Conservation (phyloP, 352 stramenopile genomes). For the Pythium aristosporum region DNA sequence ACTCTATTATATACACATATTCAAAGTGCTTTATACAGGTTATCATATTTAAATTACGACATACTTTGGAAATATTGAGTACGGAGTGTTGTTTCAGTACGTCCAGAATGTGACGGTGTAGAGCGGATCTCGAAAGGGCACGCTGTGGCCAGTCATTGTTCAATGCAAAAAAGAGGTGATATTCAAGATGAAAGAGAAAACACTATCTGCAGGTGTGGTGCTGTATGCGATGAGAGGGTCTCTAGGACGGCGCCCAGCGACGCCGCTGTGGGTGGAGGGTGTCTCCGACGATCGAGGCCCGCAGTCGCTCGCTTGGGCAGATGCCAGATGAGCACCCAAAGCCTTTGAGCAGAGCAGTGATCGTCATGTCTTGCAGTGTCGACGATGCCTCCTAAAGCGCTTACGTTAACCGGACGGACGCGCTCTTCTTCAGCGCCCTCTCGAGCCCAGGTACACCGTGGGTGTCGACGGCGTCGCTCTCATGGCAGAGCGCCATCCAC, state of each 20-base stretch:
- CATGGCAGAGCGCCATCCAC: slow-evolving; percentile 61
- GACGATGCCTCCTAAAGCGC: not conserved
- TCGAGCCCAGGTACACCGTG: slow-evolving; percentile 8
- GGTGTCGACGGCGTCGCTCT: slow-evolving; percentile 40
- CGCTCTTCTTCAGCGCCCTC: slow-evolving; percentile 7
- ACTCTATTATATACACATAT: too few relatives aligned
- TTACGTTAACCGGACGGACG: not conserved
- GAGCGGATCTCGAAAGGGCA: not conserved
- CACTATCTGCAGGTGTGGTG: not conserved
- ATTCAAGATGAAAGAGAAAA: not conserved
- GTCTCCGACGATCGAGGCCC: too few relatives aligned
- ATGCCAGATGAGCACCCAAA: not conserved
- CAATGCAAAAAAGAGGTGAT: not conserved
- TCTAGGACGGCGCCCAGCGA: not conserved
- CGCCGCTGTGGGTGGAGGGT: too few relatives aligned
- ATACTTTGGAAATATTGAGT: too few relatives aligned
- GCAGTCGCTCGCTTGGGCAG: too few relatives aligned
- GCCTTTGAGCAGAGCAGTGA: not conserved
- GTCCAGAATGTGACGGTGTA: not conserved
- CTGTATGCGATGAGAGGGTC: not conserved
- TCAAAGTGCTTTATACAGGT: too few relatives aligned
- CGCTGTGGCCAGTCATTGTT: too few relatives aligned
- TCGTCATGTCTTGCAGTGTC: not conserved
- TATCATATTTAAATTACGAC: too few relatives aligned
- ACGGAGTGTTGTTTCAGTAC: too few relatives aligned